Percentiles rank a stretch among this genome's conserved stretches.
Conservation (phyloP, 108 stramenopile species). For the Discostella pseudostelligera region DNA sequence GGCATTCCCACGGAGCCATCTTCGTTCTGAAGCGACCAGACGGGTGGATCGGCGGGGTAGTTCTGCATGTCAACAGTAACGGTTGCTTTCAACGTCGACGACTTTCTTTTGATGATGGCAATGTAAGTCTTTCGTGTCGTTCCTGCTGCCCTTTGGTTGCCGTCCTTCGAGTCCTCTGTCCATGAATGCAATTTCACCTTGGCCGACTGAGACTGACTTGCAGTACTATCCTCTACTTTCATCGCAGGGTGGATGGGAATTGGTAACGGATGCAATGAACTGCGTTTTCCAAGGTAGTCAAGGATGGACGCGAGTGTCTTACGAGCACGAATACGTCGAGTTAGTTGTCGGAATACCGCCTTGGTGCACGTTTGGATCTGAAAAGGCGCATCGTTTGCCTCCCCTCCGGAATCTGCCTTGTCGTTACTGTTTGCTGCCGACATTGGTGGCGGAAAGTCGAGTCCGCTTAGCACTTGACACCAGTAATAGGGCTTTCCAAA, state of each 20-base stretch:
- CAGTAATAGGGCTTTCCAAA: constrained; percentile 65
- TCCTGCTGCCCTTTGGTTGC: background rate
- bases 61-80: constrained; percentile 49
- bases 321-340: constrained; percentile 60
- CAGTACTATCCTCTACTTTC: constrained; percentile 16
- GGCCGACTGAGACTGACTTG: constrained; percentile 6
- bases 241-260: constrained; percentile 41
- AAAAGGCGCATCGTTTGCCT: constrained; percentile 13
- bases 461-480: constrained; percentile 79
- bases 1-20: constrained; percentile 18
- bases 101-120: constrained; percentile 49
- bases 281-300: constrained; percentile 31
- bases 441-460: constrained; percentile 45
- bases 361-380: constrained; percentile 46
- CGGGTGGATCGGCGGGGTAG: constrained; percentile 60
- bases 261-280: constrained; percentile 29
- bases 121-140: constrained; percentile 29
- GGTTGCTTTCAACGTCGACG: constrained; percentile 40
- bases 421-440: background rate
- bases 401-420: background rate
- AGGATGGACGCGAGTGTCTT: constrained; percentile 52
- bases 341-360: constrained; percentile 54
- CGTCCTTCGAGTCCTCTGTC: constrained; percentile 20
- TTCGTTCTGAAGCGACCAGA: constrained; percentile 52
- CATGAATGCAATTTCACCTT: constrained; percentile 41